These are phyloP conservation scores for Phyllostachys edulis DNA, from an alignment of 176 grass and related monocot genomes.

Conservation along the genomic window DNA sequence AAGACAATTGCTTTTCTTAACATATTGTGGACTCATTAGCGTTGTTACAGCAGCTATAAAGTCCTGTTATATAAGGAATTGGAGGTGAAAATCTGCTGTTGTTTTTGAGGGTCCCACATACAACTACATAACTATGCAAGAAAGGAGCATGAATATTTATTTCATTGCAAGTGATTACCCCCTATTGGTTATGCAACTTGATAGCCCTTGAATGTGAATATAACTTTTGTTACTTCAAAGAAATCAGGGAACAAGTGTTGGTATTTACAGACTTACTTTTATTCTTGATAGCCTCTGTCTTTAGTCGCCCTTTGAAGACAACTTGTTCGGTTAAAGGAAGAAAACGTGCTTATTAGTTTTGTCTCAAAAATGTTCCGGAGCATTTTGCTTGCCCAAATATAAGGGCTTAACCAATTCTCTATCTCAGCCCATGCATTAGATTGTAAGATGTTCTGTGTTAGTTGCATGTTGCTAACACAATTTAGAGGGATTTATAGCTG, in stretches of 20 bases:
- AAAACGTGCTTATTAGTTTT: not conserved
- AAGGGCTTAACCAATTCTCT: conserved; percentile 5
- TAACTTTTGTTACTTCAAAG: conserved; percentile 14
- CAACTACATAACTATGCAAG: not conserved
- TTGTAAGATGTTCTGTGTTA: conserved; percentile 13
- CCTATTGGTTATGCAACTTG: not conserved
- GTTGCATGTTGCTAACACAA: conserved; percentile 1
- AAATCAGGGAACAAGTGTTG: not conserved
- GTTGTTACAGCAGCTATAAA: not conserved
- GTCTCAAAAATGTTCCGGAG: not conserved
- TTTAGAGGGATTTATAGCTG: not conserved
- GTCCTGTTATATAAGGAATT: not conserved
- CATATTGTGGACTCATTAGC: not conserved
- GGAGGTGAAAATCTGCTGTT: conserved; percentile 5
- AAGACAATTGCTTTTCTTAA: not conserved
- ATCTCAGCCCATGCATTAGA: conserved; percentile 12
- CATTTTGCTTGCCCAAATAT: not conserved
- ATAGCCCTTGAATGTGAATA: not conserved
- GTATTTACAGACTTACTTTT: not conserved
- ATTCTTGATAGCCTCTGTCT: not conserved
- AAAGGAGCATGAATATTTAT: not conserved
- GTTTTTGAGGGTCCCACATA: not conserved
- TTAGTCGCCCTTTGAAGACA: not conserved
- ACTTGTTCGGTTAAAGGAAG: not conserved
- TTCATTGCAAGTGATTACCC: not conserved